These are phyloP conservation scores for Acacia melanoxylon DNA, from an alignment of 306 rosid species.

Conservation along the genomic window DNA sequence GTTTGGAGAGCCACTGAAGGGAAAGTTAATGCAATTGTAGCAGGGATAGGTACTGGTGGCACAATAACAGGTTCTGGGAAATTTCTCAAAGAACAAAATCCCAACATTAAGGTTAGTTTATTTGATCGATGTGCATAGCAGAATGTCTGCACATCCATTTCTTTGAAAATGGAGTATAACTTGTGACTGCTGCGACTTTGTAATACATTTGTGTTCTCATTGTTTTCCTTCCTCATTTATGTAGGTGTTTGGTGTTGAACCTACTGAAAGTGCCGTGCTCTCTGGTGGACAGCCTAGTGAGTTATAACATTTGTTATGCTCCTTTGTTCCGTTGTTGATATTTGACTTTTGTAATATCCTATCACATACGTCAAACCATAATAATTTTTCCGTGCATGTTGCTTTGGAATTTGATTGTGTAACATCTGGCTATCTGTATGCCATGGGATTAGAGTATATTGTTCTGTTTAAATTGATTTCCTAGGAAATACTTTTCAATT, in stretches of 20 bases:
- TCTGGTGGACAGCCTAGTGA: conserved; percentile 88
- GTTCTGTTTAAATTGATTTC: not conserved
- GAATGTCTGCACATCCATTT: not conserved
- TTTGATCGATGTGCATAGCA: not conserved
- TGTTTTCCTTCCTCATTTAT: conserved; percentile 22
- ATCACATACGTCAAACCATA: not conserved
- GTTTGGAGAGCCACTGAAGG: conserved; percentile 76
- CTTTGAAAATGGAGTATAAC: conserved; percentile 4
- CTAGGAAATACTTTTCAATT: not conserved
- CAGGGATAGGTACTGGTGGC: conserved; percentile 86
- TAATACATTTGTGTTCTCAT: conserved; percentile 18
- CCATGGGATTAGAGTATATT: not conserved
- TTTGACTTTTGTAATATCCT: not conserved
- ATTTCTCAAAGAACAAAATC: conserved; percentile 75
- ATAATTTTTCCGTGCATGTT: conserved; percentile 15
- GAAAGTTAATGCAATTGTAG: conserved; percentile 65
- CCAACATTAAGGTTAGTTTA: conserved; percentile 59
- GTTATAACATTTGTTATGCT: conserved; percentile 14
- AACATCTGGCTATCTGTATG: not conserved
- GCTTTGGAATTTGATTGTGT: not conserved
- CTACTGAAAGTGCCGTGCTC: conserved; percentile 74
- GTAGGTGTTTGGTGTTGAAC: conserved; percentile 78
- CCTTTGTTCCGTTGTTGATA: not conserved
- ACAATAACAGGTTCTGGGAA: conserved; percentile 85
- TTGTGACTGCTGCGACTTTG: conserved; percentile 3